These are phyloP conservation scores for Ustilago esculenta DNA, from an alignment of 1,284 basidiomycete species.

Conservation along the genomic window DNA sequence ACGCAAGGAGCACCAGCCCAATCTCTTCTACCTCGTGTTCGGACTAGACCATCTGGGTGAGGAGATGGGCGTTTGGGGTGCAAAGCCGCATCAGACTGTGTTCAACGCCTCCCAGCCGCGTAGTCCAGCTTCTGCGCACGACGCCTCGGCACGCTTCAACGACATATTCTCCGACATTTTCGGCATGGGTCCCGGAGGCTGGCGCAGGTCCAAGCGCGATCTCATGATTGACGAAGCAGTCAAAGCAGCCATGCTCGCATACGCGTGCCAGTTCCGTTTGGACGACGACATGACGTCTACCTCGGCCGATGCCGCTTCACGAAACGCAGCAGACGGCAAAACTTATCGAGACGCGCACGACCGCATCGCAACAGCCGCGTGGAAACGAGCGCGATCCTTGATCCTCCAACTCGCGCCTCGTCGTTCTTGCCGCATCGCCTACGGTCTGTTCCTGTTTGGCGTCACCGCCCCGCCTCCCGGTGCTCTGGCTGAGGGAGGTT, in stretches of 20 bases:
- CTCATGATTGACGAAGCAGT: conserved; percentile 50
- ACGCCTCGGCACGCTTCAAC: conserved; percentile 30
- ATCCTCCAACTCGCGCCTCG: conserved; percentile 47
- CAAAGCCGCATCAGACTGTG: conserved; percentile 27
- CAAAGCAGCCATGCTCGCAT: conserved; percentile 49
- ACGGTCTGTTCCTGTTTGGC: conserved; percentile 45
- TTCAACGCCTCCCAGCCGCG: neutral
- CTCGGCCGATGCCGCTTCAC: conserved; percentile 25
- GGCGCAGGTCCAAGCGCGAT: conserved; percentile 41
- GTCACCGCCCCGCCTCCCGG: conserved; percentile 45
- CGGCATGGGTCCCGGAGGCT: conserved; percentile 43
- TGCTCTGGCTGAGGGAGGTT: conserved; percentile 37
- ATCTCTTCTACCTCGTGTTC: conserved; percentile 49
- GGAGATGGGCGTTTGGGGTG: conserved; percentile 49
- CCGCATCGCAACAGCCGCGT: conserved; percentile 45
- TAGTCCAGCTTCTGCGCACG: conserved; percentile 13
- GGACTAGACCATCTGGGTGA: conserved; percentile 49
- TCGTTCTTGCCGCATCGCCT: conserved; percentile 37
- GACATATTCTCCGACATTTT: conserved; percentile 25
- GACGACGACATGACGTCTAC: conserved; percentile 42
- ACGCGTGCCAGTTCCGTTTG: conserved; percentile 47
- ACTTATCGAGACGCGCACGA: conserved; percentile 47
- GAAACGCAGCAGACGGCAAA: conserved; percentile 27
- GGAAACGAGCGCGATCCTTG: conserved; percentile 42
- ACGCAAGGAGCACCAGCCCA: conserved; percentile 43